These are phyloP conservation scores for Pulveroboletus sp. DNA, from an alignment of 768 basidiomycete genomes.

Conservation along the genomic window DNA sequence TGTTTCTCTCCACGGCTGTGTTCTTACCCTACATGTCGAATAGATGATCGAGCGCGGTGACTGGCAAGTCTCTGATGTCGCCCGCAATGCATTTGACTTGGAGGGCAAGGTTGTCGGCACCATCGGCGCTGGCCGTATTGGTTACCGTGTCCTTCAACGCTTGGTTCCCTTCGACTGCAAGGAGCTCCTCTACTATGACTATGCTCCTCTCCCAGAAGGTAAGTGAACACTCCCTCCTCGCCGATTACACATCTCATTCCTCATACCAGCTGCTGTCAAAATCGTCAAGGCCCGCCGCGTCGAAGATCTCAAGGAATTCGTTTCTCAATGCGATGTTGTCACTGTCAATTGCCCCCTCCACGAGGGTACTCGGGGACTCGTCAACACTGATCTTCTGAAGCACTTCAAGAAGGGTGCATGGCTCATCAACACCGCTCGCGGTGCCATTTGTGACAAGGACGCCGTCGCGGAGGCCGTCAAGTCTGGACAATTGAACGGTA, in stretches of 20 bases:
- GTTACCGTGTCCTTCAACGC: constrained; percentile 81
- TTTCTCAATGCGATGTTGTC: constrained; percentile 65
- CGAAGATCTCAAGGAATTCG: constrained; percentile 66
- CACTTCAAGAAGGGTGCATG: constrained; percentile 92
- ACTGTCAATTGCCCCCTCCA: constrained; percentile 89
- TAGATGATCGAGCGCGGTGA: constrained; percentile 81
- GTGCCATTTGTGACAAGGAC: constrained; percentile 84
- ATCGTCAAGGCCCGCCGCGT: constrained; percentile 70
- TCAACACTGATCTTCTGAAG: constrained; percentile 77
- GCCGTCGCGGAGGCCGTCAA: constrained; percentile 73
- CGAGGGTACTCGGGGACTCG: constrained; percentile 74
- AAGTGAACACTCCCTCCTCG: background rate
- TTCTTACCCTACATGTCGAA: background rate
- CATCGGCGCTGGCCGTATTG: constrained; percentile 80
- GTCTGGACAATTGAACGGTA: constrained; percentile 69
- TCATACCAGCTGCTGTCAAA: constrained; percentile 51
- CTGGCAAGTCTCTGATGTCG: constrained; percentile 83
- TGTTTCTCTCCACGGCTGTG: background rate
- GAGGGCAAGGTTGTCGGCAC: constrained; percentile 92
- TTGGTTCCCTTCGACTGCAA: constrained; percentile 82
- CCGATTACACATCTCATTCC: background rate
- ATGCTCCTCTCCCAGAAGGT: constrained; percentile 66
- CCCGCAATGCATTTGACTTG: constrained; percentile 81
- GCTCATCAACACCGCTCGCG: constrained; percentile 92
- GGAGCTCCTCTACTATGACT: constrained; percentile 89